Percentiles rank a stretch among this genome's conserved stretches.
phyloP scores from a whole-genome alignment of 2,329 filamentous ascomycete genomes.

The Emmonsiellopsis sp. region DNA sequence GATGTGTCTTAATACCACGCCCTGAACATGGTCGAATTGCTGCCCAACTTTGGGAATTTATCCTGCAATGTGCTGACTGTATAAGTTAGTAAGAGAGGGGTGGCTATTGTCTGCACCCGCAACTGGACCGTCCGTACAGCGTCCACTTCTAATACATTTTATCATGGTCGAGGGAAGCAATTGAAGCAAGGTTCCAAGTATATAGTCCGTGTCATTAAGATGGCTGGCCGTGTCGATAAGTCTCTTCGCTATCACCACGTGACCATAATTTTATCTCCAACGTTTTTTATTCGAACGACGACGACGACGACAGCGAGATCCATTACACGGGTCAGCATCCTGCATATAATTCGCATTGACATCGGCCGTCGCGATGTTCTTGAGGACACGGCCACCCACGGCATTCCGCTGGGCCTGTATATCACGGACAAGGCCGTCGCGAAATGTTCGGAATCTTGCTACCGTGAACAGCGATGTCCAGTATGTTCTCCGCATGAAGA shows the following conservation, averaged over 20 bases:
- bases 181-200: no score
- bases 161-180: no score
- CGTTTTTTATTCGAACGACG: background rate
- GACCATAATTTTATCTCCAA: background rate
- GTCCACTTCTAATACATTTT: no score
- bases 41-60: no score
- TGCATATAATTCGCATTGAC: background rate
- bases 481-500: constrained; percentile 18
- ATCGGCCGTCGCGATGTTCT: constrained; percentile 22
- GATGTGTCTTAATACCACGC: no score
- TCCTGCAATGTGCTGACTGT: background rate
- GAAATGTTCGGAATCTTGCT: constrained; percentile 25
- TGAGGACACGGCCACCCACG: constrained; percentile 23
- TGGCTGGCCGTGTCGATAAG: no score
- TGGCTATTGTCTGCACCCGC: no score
- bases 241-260: no score
- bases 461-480: constrained; percentile 29
- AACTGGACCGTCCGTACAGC: no score
- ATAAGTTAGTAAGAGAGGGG: background rate
- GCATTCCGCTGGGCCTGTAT: constrained; percentile 20
- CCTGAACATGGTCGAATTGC: no score
- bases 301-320: background rate
- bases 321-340: background rate
- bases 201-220: no score
- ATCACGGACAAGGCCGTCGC: constrained; percentile 14